Percentiles rank a stretch among this genome's conserved stretches.
Conservation (phyloP, 257 asterid species). For the Fraxinus cuspidata region DNA sequence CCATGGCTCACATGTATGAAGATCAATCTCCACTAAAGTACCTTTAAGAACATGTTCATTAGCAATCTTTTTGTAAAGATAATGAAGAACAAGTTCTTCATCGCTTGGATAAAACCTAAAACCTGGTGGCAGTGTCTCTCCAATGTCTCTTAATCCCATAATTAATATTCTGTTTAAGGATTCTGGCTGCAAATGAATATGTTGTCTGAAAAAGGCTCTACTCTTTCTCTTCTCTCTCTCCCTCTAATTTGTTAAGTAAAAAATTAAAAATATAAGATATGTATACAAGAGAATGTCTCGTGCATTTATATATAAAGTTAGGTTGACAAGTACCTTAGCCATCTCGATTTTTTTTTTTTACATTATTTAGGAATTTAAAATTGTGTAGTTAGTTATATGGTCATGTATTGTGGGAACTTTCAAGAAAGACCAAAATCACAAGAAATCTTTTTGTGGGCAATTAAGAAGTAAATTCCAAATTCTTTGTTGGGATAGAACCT, state of each 20-base stretch:
- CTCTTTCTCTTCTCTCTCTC: neutral
- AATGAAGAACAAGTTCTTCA: conserved; percentile 80
- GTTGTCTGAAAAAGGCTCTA: neutral
- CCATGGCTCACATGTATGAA: conserved; percentile 95
- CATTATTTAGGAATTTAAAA: conserved; percentile 44
- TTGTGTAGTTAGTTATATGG: conserved; percentile 58
- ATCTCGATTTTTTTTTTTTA: conserved; percentile 35
- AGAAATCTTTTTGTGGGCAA: conserved; percentile 43
- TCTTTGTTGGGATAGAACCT: conserved; percentile 33
- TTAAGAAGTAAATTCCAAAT: conserved; percentile 42
- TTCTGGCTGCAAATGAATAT: neutral
- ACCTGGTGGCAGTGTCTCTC: conserved; percentile 81
- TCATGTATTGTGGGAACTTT: conserved; percentile 33
- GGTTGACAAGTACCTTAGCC: conserved; percentile 41
- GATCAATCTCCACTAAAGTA: conserved; percentile 79
- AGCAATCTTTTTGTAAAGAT: conserved; percentile 68
- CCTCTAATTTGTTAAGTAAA: neutral
- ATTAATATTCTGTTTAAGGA: neutral
- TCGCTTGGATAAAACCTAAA: conserved; percentile 88
- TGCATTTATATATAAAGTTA: conserved; percentile 31
- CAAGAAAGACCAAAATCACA: conserved; percentile 46
- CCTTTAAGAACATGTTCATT: conserved; percentile 52
- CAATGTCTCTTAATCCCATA: conserved; percentile 81
- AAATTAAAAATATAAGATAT: neutral
- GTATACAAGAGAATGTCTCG: conserved; percentile 10